Evolutionary conservation across 2,329 filamentous ascomycete species (phyloP).

Genomic region (Myotisia sp.): DNA sequence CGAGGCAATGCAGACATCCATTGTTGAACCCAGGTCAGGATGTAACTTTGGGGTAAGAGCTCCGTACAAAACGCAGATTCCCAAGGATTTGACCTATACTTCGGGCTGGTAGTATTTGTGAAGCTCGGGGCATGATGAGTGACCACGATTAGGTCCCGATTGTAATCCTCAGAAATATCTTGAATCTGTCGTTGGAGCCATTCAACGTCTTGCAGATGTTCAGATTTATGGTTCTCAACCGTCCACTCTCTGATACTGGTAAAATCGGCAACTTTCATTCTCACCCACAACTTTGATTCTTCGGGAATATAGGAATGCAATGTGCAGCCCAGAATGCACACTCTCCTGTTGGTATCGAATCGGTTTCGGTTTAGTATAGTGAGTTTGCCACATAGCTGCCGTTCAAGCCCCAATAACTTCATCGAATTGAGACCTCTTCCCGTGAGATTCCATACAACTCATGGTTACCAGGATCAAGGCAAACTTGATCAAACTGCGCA

Average conservation of each 20-base stretch:
- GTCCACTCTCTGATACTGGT: constrained; percentile 38
- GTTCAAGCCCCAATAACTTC: constrained; percentile 12
- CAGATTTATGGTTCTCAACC: constrained; percentile 33
- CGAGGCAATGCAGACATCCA: too few species aligned
- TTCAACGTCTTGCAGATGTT: constrained; percentile 33
- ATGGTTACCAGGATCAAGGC: constrained; percentile 21
- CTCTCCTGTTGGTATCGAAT: not conserved
- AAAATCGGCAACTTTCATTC: constrained; percentile 39
- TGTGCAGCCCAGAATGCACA: constrained; percentile 42
- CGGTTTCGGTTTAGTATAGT: constrained; percentile 13
- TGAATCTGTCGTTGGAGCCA: constrained; percentile 35
- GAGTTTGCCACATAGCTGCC: constrained; percentile 8
- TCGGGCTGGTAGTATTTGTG: constrained; percentile 33
- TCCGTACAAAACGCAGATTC: constrained; percentile 40
- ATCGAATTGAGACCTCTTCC: constrained; percentile 11
- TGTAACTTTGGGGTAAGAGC: constrained; percentile 18
- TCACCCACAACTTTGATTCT: constrained; percentile 24
- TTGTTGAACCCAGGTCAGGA: constrained; percentile 17
- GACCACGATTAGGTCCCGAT: not conserved
- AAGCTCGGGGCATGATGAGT: constrained; percentile 41
- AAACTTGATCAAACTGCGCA: constrained; percentile 13
- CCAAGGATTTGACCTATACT: constrained; percentile 34
- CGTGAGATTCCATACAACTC: constrained; percentile 17
- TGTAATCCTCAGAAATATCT: constrained; percentile 1
- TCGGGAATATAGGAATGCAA: constrained; percentile 39